A percentile compares a stretch with the other conserved stretches of the same genome.
phyloP scores from a whole-genome alignment of 1,139 yeast genomes.

The Candida glucosophila region DNA sequence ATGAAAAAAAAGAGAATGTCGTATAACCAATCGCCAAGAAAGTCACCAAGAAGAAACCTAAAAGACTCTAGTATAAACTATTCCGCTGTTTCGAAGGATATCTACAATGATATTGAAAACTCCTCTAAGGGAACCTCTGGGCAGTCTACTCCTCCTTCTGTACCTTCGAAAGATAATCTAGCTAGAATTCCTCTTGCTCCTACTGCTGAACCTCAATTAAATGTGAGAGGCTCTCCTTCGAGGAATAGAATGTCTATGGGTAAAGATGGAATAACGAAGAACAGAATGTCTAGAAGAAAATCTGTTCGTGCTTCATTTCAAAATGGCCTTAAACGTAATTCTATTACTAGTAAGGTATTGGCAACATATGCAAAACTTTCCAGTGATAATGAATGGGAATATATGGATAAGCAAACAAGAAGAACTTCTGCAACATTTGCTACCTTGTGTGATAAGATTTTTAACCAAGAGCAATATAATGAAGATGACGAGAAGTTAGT shows the following conservation, averaged over 20 bases:
- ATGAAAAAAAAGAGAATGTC: slow-evolving; percentile 10
- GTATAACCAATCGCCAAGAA: slow-evolving; percentile 16
- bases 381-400: slow-evolving; percentile 61
- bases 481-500: slow-evolving; percentile 45
- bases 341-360: slow-evolving; percentile 59
- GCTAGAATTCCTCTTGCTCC: slow-evolving; percentile 10
- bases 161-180: slow-evolving; percentile 33
- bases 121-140: slow-evolving; percentile 25
- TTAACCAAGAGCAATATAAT: slow-evolving; percentile 50
- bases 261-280: slow-evolving; percentile 20
- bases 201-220: slow-evolving; percentile 17
- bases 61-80: slow-evolving; percentile 10
- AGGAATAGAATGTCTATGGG: slow-evolving; percentile 21
- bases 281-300: slow-evolving; percentile 28
- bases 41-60: slow-evolving; percentile 14
- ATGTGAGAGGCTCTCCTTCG: slow-evolving; percentile 20
- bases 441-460: slow-evolving; percentile 64
- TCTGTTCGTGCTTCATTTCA: slow-evolving; percentile 36
- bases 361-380: slow-evolving; percentile 66
- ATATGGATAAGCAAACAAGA: slow-evolving; percentile 63
- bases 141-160: slow-evolving; percentile 29
- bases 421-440: slow-evolving; percentile 76
- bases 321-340: slow-evolving; percentile 50
- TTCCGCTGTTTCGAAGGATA: slow-evolving; percentile 36
- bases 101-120: slow-evolving; percentile 37